Percentiles rank a stretch among this genome's conserved stretches.
Evolutionary conservation across 148 eudicot species (phyloP).

Genomic region (Limonium bicolor): DNA sequence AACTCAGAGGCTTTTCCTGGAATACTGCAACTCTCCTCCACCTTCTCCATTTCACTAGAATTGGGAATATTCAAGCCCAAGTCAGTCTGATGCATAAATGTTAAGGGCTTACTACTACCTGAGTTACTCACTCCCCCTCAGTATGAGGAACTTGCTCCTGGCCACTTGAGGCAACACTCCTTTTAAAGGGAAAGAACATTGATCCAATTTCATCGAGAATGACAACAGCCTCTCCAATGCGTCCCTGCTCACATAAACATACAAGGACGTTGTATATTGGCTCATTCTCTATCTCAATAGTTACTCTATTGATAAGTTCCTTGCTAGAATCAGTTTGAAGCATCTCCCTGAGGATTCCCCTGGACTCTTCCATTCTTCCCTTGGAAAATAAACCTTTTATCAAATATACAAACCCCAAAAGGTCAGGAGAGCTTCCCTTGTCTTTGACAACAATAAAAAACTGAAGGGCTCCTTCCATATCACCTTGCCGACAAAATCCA

Average conservation of each 20-base stretch:
- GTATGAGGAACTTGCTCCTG: slow-evolving; percentile 11
- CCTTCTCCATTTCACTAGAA: slow-evolving; percentile 8
- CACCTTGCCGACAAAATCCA: slow-evolving; percentile 50
- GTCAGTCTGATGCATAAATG: slow-evolving; percentile 5
- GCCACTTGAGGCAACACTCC: slow-evolving; percentile 9
- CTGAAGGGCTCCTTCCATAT: slow-evolving; percentile 71
- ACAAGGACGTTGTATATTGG: slow-evolving; percentile 40
- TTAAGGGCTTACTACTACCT: slow-evolving; percentile 7
- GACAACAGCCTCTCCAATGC: slow-evolving; percentile 42
- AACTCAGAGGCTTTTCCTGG: slow-evolving; percentile 1
- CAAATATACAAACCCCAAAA: slow-evolving; percentile 61
- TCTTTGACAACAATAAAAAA: slow-evolving; percentile 36
- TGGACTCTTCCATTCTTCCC: slow-evolving; percentile 94
- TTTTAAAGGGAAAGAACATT: slow-evolving; percentile 30
- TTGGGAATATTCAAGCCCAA: background rate
- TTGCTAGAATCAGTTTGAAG: slow-evolving; percentile 44
- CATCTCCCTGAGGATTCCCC: slow-evolving; percentile 67
- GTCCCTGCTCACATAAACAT: slow-evolving; percentile 69
- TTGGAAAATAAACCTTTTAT: slow-evolving; percentile 63
- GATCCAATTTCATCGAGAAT: slow-evolving; percentile 68
- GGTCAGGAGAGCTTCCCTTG: slow-evolving; percentile 49
- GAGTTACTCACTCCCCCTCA: background rate
- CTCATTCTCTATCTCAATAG: slow-evolving; percentile 36
- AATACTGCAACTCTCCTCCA: background rate
- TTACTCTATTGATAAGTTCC: slow-evolving; percentile 34